These are phyloP conservation scores for Melanogaster broomeanus DNA, from an alignment of 768 basidiomycete genomes.

Conservation along the genomic window DNA sequence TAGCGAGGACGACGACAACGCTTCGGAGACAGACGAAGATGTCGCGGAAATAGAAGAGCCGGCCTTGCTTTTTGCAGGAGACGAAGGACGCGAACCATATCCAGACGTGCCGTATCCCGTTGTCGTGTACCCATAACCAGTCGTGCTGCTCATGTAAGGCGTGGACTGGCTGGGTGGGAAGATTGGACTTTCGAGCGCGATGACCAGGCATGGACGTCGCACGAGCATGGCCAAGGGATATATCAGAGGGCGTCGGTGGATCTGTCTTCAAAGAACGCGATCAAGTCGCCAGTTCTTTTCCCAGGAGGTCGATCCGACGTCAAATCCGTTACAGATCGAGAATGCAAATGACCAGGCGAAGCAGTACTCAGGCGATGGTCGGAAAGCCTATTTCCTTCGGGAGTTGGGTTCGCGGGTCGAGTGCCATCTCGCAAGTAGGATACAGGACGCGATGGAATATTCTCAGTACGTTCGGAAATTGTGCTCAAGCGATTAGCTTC, in stretches of 20 bases:
- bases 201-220: constrained; percentile 51
- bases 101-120: constrained; percentile 32
- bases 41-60: constrained; percentile 32
- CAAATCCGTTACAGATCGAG: constrained; percentile 61
- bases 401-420: constrained; percentile 40
- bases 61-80: constrained; percentile 46
- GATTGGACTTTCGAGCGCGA: constrained; percentile 30
- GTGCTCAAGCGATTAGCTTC: constrained; percentile 62
- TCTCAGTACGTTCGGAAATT: constrained; percentile 79
- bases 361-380: constrained; percentile 38
- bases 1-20: constrained; percentile 40
- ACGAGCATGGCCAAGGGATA: constrained; percentile 48
- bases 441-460: constrained; percentile 56
- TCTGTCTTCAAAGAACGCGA: constrained; percentile 70
- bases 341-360: constrained; percentile 45
- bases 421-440: constrained; percentile 40
- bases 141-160: constrained; percentile 38
- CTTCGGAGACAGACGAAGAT: constrained; percentile 22
- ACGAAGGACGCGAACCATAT: constrained; percentile 46
- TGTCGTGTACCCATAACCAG: constrained; percentile 37
- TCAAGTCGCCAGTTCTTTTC: constrained; percentile 68
- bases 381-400: constrained; percentile 51
- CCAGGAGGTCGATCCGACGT: constrained; percentile 44
- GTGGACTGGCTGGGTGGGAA: constrained; percentile 39
- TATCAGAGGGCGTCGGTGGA: constrained; percentile 41